Conservation (phyloP, 768 basidiomycete species). For the Scleroderma bovista region DNA sequence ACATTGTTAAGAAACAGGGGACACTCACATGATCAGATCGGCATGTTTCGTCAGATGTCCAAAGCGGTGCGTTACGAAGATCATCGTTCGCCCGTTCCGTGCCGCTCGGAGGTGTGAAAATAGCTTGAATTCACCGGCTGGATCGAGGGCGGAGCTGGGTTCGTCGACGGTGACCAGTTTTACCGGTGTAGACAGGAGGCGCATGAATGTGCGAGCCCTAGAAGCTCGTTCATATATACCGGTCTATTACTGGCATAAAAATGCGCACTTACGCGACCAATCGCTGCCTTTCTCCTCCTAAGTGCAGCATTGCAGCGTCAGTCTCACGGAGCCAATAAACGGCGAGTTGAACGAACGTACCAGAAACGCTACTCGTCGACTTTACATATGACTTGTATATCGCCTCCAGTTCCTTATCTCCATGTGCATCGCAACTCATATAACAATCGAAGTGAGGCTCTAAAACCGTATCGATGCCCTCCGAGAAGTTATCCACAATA, state of each 20-base stretch:
- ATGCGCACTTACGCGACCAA: constrained; percentile 18
- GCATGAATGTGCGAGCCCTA: constrained; percentile 38
- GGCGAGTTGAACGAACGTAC: no score
- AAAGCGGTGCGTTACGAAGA: constrained; percentile 38
- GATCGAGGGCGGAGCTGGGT: constrained; percentile 35
- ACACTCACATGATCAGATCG: constrained; percentile 33
- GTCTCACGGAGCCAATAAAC: no score
- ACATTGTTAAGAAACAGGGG: background rate
- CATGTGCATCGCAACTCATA: constrained; percentile 20
- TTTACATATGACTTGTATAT: constrained; percentile 19
- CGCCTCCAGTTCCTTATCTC: constrained; percentile 7
- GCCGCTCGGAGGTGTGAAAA: constrained; percentile 22
- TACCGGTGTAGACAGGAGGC: constrained; percentile 26
- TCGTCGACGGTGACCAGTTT: constrained; percentile 33
- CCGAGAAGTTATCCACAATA: constrained; percentile 33
- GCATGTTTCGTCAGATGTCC: constrained; percentile 34
- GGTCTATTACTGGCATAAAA: no score
- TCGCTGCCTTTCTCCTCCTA: constrained; percentile 29
- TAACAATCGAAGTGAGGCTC: constrained; percentile 26
- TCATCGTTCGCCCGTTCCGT: constrained; percentile 32
- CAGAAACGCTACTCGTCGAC: no score
- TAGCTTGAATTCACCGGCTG: constrained; percentile 28
- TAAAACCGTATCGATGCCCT: constrained; percentile 35
- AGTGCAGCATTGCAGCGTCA: background rate
- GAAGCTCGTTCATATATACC: background rate